Evolutionary conservation across 768 basidiomycete genomes (phyloP).

Genomic region (Boletus rufocinnamomeus): DNA sequence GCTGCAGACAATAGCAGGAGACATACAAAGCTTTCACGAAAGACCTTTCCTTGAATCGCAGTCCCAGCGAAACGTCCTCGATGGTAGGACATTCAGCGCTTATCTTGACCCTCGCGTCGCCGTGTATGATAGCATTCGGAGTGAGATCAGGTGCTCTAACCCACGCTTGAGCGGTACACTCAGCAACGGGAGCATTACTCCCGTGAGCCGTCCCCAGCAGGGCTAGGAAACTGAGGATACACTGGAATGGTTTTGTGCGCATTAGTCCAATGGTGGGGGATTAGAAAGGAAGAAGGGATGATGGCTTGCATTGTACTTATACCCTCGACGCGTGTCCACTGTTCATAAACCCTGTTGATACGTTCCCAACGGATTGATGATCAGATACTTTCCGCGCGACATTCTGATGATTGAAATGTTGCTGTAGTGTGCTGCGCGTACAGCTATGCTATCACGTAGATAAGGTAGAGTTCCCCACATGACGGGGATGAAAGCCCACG

Average conservation of each 20-base stretch:
- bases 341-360: too few relatives aligned
- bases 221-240: conserved; percentile 2
- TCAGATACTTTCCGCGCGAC: too few relatives aligned
- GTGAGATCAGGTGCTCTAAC: conserved; percentile 24
- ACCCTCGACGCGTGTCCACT: neutral
- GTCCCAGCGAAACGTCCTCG: conserved; percentile 7
- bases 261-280: neutral
- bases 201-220: conserved; percentile 1
- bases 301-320: neutral
- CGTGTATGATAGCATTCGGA: conserved; percentile 13
- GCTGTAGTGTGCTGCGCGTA: too few relatives aligned
- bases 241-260: neutral
- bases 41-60: conserved; percentile 26
- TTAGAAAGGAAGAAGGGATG: neutral
- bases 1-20: neutral
- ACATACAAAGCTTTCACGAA: conserved; percentile 16
- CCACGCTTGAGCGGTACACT: conserved; percentile 16
- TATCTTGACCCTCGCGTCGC: conserved; percentile 20
- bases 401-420: too few relatives aligned
- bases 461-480: neutral
- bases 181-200: neutral
- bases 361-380: too few relatives aligned
- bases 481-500: neutral
- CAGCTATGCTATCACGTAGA: too few relatives aligned
- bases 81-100: conserved; percentile 15